These are phyloP conservation scores for Xylariaceae sp. DNA, from an alignment of 2,329 filamentous ascomycete genomes.

Conservation along the genomic window DNA sequence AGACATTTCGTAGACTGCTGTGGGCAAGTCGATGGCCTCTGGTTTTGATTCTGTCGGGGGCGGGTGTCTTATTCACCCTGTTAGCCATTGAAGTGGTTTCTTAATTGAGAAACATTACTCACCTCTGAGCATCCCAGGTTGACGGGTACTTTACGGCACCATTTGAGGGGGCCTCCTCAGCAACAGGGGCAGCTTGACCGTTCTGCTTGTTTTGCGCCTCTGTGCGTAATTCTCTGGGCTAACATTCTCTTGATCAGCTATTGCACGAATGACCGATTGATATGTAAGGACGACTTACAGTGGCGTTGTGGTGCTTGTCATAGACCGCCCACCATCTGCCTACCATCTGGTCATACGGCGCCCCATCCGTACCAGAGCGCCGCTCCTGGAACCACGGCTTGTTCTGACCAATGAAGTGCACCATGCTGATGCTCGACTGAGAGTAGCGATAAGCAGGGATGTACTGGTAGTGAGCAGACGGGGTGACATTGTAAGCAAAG, in stretches of 20 bases:
- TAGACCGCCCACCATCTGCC: slow-evolving; percentile 93
- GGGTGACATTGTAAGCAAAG: slow-evolving; percentile 96
- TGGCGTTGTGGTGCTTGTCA: slow-evolving; percentile 70
- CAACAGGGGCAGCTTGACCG: too few species aligned
- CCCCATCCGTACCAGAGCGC: slow-evolving; percentile 46
- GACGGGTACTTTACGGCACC: slow-evolving; percentile 22
- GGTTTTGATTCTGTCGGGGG: slow-evolving; percentile 65
- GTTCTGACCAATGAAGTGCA: slow-evolving; percentile 87
- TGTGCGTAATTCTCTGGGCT: slow-evolving; percentile 28
- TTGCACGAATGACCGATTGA: slow-evolving; percentile 39
- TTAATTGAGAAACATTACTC: slow-evolving; percentile 20
- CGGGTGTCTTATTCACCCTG: slow-evolving; percentile 46
- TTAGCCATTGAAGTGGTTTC: slow-evolving; percentile 11
- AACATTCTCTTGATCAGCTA: slow-evolving; percentile 53
- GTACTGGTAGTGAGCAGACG: slow-evolving; percentile 95
- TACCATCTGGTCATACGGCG: slow-evolving; percentile 76
- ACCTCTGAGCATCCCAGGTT: slow-evolving; percentile 53
- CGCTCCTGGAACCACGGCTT: slow-evolving; percentile 81
- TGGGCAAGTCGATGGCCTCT: slow-evolving; percentile 79
- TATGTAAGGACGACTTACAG: slow-evolving; percentile 36
- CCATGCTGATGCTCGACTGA: slow-evolving; percentile 79
- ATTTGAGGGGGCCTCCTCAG: too few species aligned
- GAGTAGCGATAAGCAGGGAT: slow-evolving; percentile 92
- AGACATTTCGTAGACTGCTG: slow-evolving; percentile 77
- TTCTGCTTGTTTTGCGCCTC: too few species aligned